Base-by-base conservation (phyloP, 257 asterid species). In the Verbena officinalis region DNA sequence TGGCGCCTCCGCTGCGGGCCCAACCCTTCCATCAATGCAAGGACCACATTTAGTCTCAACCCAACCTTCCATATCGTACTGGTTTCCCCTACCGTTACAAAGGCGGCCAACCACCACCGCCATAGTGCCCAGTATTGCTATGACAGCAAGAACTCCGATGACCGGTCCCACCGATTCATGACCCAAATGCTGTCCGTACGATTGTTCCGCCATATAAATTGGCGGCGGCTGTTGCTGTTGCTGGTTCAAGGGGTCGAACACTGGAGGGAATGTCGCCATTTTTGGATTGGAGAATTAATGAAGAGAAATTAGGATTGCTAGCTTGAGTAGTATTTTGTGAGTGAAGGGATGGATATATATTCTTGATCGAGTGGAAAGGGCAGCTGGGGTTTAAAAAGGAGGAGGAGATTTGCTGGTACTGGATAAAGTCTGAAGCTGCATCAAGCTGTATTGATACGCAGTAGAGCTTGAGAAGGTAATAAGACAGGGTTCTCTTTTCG, bases 101-200 rank as follows among this genome's bases (percentile, higher is more conserved):
- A 89, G 76, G 44, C 98, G 77, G 7, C 98, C 98, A 21, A 92
- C 78, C 95, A 87, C 74, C 8, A 87, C 89, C 1, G 98, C 96
- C 1, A 87, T 40, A 4, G 85, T 94, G 17, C 95, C 89, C 38
- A 89, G 73, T 8, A 92, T 76, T 0, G 85, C 64, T 53, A 92
- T 81, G 39, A 87, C 81, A 4, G 91, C 95, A 9, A 92, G 86
- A 22, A 89, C 96, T 21, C 80, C 98, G 33, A 92, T 84, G 0
- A 89, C 93, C 45, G 97, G 86, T 6, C 96, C 97, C 0, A 86
- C 86, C 0, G 98, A 85, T 36, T 89, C 98, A 83, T 73, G 85
- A 21, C 77, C 83, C 72, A 91, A 49, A 40, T 74, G 86, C 33
- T 77, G 73, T 11, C 76, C 24, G 75, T 82, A 80, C 1, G 83